A percentile compares a stretch with the other conserved stretches of the same genome.
Conservation (phyloP, 2,329 filamentous ascomycete species). For the Fusarium veterinarium region DNA sequence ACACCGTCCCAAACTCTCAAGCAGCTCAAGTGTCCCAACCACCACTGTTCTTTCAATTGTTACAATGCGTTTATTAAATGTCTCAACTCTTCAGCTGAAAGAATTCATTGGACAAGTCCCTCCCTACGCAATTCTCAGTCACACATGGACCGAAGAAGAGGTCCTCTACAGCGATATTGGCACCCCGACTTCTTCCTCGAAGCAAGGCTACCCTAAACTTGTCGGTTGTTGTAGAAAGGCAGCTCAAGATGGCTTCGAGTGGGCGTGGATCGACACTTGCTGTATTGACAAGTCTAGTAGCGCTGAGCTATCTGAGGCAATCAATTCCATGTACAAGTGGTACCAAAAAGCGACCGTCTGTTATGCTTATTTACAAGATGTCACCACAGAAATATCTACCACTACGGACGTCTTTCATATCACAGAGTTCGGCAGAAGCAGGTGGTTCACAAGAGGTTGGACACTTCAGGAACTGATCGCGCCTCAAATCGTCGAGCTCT, state of each 20-base stretch:
- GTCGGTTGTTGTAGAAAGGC: constrained; percentile 5
- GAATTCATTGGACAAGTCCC: constrained; percentile 7
- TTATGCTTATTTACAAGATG: constrained; percentile 21
- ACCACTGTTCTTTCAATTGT: background rate
- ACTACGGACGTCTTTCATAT: background rate
- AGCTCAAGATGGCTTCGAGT: constrained; percentile 11
- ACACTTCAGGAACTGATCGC: constrained; percentile 23
- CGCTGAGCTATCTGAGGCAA: constrained; percentile 18
- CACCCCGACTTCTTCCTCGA: background rate
- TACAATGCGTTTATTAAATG: constrained; percentile 12
- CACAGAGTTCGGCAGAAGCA: constrained; percentile 1
- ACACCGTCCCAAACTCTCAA: background rate
- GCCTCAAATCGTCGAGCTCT: constrained; percentile 16
- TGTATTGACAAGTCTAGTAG: constrained; percentile 30
- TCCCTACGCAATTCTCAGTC: constrained; percentile 16
- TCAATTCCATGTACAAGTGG: constrained; percentile 22
- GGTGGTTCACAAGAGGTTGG: constrained; percentile 20
- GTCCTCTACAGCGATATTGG: constrained; percentile 7
- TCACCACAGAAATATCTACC: background rate
- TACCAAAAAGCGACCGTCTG: constrained; percentile 10
- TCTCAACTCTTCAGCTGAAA: constrained; percentile 6
- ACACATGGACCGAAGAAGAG: constrained; percentile 20
- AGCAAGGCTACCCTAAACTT: constrained; percentile 10
- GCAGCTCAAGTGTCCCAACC: background rate
- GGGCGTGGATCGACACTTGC: constrained; percentile 21